Evolutionary conservation across 2,329 filamentous ascomycete genomes (phyloP), one percentile per base, ranked within the genome.

Genomic region (Xylariaceae sp.): DNA sequence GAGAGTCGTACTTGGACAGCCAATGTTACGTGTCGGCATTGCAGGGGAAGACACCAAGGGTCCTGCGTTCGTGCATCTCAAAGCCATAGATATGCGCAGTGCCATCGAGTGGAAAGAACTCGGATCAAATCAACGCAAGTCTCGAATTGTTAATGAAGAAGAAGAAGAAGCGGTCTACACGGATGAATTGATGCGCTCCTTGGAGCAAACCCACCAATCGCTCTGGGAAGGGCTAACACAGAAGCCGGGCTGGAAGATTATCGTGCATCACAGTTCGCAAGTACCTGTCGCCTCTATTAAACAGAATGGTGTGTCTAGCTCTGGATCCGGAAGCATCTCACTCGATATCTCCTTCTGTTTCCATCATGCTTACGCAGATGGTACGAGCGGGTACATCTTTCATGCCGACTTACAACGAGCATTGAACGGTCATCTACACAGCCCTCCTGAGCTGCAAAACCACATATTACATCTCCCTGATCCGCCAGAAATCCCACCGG

Each of bases 311-410:
- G 30, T 11, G 11, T 17, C 7, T 9, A 18, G 6, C 35, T 11
- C n/a, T 33, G 32, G 7, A 17, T 27, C 15, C 31, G 45, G 55
- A 2, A 27, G 43, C 1, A 42, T 58, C 5, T 57, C 64, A 6
- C 56, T 72, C 32, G 71, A 80, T 43, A 51, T 78, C 11, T 54
- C 73, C 6, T 78, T 81, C 54, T 67, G 70, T 5, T 77, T 68
- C 32, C 80, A 83, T 52, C 80, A 83, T 55, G 68, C 71, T 0
- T 65, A 82, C 15, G 69, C 71, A 19, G 80, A 83, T 54, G 80
- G 80, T 1, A 66, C 71, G 11, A 73, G 74, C 54, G 74, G 72
- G 0, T 63, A 66, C 27, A 58, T 70, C 2, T 81, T 83, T 54
- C 80, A 83, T 52, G 62, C 68, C 30, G 64, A 68, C 1, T 62